A percentile compares a stretch with the other conserved stretches of the same genome.
Conservation (phyloP, 306 rosid species). For the Canavalia gladiata region DNA sequence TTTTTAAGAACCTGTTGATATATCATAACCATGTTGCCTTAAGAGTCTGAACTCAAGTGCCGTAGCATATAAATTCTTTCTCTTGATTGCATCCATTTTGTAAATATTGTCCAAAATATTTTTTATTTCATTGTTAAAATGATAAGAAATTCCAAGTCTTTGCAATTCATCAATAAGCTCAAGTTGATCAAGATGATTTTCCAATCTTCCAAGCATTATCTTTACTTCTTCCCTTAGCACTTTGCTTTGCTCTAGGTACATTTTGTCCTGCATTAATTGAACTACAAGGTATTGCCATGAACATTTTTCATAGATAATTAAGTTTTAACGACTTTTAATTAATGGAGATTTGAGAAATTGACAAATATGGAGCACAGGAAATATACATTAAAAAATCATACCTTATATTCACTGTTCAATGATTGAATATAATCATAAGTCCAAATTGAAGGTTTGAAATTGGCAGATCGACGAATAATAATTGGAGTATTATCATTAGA, state of each 20-base stretch:
- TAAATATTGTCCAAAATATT: conserved; percentile 1
- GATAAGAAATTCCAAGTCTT: too few relatives aligned
- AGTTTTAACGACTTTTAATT: too few relatives aligned
- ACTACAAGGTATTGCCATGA: too few relatives aligned
- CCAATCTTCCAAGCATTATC: neutral
- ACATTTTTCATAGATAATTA: too few relatives aligned
- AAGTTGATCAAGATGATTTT: neutral
- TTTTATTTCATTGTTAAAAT: conserved; percentile 4
- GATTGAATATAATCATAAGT: conserved; percentile 24
- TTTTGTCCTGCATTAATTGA: neutral
- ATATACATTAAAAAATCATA: too few relatives aligned
- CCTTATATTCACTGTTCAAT: conserved; percentile 10
- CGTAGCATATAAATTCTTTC: neutral
- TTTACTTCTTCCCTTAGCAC: conserved; percentile 4
- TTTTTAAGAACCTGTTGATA: neutral
- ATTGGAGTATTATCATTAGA: neutral
- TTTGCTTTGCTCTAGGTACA: neutral
- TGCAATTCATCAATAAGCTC: neutral
- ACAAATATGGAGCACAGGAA: neutral
- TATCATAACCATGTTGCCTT: neutral
- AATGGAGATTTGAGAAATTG: neutral
- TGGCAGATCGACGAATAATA: conserved; percentile 28
- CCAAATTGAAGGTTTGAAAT: conserved; percentile 36
- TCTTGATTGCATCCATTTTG: neutral
- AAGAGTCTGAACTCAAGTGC: neutral